Base-by-base conservation (phyloP, 1,284 basidiomycete genomes). In the Ustilago nuda region DNA sequence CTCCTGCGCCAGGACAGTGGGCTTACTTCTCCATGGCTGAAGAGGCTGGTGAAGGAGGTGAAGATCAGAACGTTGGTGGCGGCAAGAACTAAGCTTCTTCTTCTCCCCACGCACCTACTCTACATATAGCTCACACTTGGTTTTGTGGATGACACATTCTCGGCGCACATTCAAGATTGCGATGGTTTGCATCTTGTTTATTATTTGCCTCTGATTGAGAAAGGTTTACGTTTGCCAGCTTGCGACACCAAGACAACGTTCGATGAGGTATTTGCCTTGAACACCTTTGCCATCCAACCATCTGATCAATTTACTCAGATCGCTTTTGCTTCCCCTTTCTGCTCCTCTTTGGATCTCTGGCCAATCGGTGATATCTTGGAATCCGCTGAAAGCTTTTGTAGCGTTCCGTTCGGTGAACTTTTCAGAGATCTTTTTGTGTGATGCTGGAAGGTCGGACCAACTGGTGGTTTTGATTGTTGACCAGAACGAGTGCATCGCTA, bases 1-100 rank as follows among this genome's bases (percentile, higher is more conserved):
- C 91, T 72, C 91, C 93, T 15, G 90, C 90, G 67, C 88, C 89
- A 5, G 93, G 92, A 23, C 94, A 96, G 86, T 97, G 94, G 94
- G 91, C 92, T 78, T 93, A 94, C 86, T 90, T 91, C 72, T 80
- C 80, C 58, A 84, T 84, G 82, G 72, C 72, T 35, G 79, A 84
- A 50, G 84, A 82, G 53, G 75, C 81, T 6, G 82, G 82, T 37
- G 82, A 82, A 59, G 81, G 81, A 32, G 76, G 78, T 4, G 70
- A 81, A 35, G 66, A 76, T 41, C 73, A 76, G 55, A 65, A 72
- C 32, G 74, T 72, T 19, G 33, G 59, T 4, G 66, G 63, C 46
- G 62, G 60, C 41, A 76, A 72, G 56, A 58, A 66, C 46, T 70
- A 66, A 46, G 23, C 54, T 15, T 6, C 15, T 23, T 6, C 37